These are phyloP conservation scores for Pseudoperonospora humuli DNA, from an alignment of 352 stramenopile genomes.

Conservation along the genomic window DNA sequence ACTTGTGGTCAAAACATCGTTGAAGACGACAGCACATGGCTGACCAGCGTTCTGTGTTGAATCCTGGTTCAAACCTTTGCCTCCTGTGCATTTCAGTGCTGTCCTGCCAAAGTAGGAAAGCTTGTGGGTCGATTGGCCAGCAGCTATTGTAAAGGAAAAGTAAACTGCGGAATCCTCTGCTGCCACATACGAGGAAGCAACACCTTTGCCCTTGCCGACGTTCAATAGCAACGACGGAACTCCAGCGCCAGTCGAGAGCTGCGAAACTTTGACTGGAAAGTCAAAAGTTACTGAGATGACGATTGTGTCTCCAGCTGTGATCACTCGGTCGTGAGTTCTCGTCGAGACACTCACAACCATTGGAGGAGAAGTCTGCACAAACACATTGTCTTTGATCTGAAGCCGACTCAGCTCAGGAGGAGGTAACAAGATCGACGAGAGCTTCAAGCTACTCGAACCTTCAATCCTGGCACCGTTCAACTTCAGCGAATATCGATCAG, in stretches of 20 bases:
- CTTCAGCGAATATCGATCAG: conserved; percentile 33
- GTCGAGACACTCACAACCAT: conserved; percentile 33
- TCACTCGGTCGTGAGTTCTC: conserved; percentile 27
- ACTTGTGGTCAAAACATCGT: conserved; percentile 27
- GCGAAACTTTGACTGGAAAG: conserved; percentile 23
- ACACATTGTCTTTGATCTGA: conserved; percentile 10
- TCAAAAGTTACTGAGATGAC: conserved; percentile 35
- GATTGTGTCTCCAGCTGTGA: conserved; percentile 50
- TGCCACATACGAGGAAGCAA: conserved; percentile 22
- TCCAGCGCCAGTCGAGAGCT: conserved; percentile 9
- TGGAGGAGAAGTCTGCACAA: conserved; percentile 32
- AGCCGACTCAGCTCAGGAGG: conserved; percentile 16
- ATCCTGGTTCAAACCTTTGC: conserved; percentile 43
- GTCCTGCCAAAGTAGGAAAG: conserved; percentile 35
- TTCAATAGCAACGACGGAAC: conserved; percentile 36
- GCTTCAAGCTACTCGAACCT: conserved; percentile 4
- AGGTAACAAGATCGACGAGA: conserved; percentile 37
- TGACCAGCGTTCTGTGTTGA: conserved; percentile 16
- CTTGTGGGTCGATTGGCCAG: conserved; percentile 32
- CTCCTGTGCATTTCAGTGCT: conserved; percentile 36
- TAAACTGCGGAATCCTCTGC: conserved; percentile 37
- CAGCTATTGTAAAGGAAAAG: conserved; percentile 39
- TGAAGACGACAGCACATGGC: conserved; percentile 21
- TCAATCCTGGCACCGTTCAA: conserved; percentile 38
- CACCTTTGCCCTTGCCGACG: conserved; percentile 19